Evolutionary conservation across 352 stramenopile genomes (phyloP).

Genomic region (Lagenidium sp.): DNA sequence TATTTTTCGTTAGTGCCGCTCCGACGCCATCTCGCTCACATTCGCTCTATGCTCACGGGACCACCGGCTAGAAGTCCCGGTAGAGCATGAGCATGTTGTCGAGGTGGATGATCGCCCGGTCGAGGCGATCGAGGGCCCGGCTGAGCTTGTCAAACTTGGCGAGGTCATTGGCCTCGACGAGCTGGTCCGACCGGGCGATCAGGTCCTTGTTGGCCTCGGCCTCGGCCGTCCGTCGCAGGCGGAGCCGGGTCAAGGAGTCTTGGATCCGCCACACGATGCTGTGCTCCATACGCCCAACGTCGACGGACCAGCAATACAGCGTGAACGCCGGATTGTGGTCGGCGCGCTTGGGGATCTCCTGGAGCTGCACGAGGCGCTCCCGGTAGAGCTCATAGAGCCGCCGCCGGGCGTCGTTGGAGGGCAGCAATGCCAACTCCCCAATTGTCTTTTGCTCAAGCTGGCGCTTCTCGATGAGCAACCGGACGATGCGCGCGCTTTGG

Average conservation of each 20-base stretch:
- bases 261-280: conserved; percentile 58
- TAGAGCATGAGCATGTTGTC: conserved; percentile 87
- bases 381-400: conserved; percentile 76
- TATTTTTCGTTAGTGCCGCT: too few species aligned
- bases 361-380: conserved; percentile 69
- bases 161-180: conserved; percentile 80
- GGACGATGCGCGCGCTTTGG: conserved; percentile 76
- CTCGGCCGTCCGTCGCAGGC: conserved; percentile 57
- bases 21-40: too few species aligned
- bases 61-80: conserved; percentile 75
- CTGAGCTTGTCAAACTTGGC: conserved; percentile 85
- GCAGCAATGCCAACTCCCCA: conserved; percentile 72
- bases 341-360: conserved; percentile 82
- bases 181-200: conserved; percentile 78
- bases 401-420: conserved; percentile 70
- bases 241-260: conserved; percentile 62
- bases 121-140: conserved; percentile 72
- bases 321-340: conserved; percentile 87
- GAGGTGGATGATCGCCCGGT: conserved; percentile 74
- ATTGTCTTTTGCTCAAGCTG: conserved; percentile 85
- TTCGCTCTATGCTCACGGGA: too few species aligned
- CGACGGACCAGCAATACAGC: conserved; percentile 80
- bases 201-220: conserved; percentile 85
- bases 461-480: conserved; percentile 76
- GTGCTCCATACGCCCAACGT: conserved; percentile 54